Evolutionary conservation across 345 rosid genomes (phyloP).

Genomic region (Turritis glabra): DNA sequence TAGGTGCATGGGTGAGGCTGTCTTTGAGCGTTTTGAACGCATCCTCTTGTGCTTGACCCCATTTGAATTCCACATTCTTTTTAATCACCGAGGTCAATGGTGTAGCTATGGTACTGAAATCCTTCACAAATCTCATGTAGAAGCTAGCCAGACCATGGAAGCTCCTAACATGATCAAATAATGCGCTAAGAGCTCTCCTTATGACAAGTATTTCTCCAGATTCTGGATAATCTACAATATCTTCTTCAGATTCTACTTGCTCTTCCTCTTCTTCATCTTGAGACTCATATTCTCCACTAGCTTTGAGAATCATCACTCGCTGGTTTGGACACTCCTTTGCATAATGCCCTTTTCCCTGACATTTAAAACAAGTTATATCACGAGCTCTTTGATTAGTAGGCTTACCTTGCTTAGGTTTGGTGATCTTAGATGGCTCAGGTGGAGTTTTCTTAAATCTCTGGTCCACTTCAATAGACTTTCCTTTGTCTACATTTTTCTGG

Average conservation of each 20-base stretch:
- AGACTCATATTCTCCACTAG: neutral
- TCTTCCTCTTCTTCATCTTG: neutral
- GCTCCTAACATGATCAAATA: neutral
- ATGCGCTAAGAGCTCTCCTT: neutral
- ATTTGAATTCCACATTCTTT: neutral
- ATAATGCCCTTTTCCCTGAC: neutral
- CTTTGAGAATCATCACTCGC: neutral
- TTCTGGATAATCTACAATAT: neutral
- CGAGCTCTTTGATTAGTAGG: neutral
- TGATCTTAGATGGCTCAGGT: neutral
- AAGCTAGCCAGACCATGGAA: neutral
- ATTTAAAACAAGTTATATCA: neutral
- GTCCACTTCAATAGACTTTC: neutral
- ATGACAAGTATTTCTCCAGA: too few species aligned
- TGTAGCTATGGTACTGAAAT: neutral
- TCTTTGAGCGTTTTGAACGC: neutral
- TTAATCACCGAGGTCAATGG: neutral
- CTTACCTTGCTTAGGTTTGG: neutral
- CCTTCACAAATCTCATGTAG: neutral
- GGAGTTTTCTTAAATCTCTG: fast-evolving
- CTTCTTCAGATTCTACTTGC: neutral
- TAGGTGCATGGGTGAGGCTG: neutral
- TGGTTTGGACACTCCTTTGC: neutral
- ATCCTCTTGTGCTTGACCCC: neutral
- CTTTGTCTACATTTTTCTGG: neutral